Base-by-base conservation (phyloP, 108 stramenopile species). In the Pseudonitzschia pungens region DNA sequence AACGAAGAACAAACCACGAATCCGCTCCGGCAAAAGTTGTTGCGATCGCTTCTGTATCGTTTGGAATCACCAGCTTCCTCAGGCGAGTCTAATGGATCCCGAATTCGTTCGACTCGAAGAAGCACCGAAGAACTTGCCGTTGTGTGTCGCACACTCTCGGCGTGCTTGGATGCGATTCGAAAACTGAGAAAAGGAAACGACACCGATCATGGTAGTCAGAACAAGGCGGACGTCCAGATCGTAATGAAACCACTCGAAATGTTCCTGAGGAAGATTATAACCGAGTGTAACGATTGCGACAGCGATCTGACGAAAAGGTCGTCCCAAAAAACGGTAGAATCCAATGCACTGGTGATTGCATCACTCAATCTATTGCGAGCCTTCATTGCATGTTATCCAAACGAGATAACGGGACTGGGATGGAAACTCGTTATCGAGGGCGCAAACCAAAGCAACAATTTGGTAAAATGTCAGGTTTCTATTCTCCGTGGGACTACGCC, bases 1-100 rank as follows among this genome's bases (percentile, higher is more conserved):
- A 71, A 75, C 45, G 87, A 89, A 72, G 76, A 77, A 67, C 60
- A 68, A 55, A 53, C 66, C 14, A 11, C 51, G 12, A 92, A 92
- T 79, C 88, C 88, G 27, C 70, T 87, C 55, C 77, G 86, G n/a
- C 31, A 18, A 12, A 22, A 48, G 50, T 41, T 67, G 20, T 27
- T 67, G 26, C 6, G 20, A 1, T 20, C 27, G n/a, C 33, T 62
- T 3, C 32, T 62, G 36, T 4, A 62, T 16, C 26, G 31, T 62
- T 62, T 62, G 33, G 33, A 62, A 62, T 16, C 11, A 62, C n/a
- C 36, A 40, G 16, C n/a, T 12, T 20, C 24, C 5, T 5, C 22
- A 55, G 4, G 2, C 36, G 14, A 36, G 4, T 36, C 36, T 2
- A 6, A 6, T 36, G 36, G 4, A 36, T 6, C 36, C 2, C 36